Percentiles rank a stretch among this genome's conserved stretches.
These are phyloP conservation scores for Datisca glomerata DNA, from an alignment of 306 rosid genomes.

Conservation along the genomic window DNA sequence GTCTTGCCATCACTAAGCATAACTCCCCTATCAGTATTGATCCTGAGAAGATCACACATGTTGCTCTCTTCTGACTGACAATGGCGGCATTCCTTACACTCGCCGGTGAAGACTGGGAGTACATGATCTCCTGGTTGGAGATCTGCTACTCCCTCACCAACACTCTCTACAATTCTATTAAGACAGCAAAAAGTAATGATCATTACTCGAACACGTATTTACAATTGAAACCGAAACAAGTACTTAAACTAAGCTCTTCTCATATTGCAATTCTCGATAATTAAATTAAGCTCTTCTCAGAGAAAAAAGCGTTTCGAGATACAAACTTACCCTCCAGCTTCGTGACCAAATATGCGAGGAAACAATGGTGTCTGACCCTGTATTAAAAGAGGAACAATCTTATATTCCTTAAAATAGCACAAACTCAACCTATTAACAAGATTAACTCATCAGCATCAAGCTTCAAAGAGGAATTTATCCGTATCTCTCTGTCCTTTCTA, in stretches of 20 bases:
- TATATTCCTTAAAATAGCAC: too few species aligned
- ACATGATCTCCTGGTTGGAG: constrained; percentile 79
- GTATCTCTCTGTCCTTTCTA: too few species aligned
- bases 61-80: constrained; percentile 87
- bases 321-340: constrained; percentile 71
- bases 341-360: constrained; percentile 94
- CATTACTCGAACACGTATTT: background rate
- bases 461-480: too few species aligned
- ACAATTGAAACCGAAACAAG: too few species aligned
- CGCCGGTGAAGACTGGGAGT: constrained; percentile 88
- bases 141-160: constrained; percentile 81
- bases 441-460: too few species aligned
- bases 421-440: too few species aligned
- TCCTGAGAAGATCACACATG: constrained; percentile 84
- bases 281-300: background rate
- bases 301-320: background rate
- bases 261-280: background rate
- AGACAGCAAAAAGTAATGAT: background rate
- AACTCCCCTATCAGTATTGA: constrained; percentile 74
- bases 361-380: constrained; percentile 82
- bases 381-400: constrained; percentile 5
- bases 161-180: constrained; percentile 53
- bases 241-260: background rate
- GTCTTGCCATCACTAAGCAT: constrained; percentile 54
- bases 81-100: constrained; percentile 74